A percentile compares a stretch with the other conserved stretches of the same genome.
phyloP scores from a whole-genome alignment of 768 basidiomycete genomes.

The Lactarius akahatsu region DNA sequence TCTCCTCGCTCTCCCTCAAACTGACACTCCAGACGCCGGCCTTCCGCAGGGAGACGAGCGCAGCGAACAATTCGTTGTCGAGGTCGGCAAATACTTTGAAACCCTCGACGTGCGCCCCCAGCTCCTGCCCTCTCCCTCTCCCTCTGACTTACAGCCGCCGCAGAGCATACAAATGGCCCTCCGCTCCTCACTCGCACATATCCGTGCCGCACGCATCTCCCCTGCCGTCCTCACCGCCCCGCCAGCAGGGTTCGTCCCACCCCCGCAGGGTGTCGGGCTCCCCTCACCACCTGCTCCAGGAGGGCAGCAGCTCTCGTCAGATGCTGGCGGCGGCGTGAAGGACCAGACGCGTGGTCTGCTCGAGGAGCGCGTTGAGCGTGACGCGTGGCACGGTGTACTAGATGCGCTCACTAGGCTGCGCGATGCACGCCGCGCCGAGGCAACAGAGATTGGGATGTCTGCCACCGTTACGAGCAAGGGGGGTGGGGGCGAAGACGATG shows the following conservation, averaged over 20 bases:
- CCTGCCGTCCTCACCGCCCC: constrained; percentile 88
- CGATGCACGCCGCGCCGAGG: constrained; percentile 9
- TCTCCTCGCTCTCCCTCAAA: constrained; percentile 79
- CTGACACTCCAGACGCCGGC: constrained; percentile 63
- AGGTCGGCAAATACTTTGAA: constrained; percentile 85
- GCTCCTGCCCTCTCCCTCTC: background rate
- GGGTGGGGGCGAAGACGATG: background rate
- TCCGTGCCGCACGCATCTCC: constrained; percentile 77
- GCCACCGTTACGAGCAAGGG: background rate
- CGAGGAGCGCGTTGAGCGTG: constrained; percentile 36
- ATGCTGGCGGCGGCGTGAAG: constrained; percentile 11
- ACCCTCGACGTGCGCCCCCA: constrained; percentile 60
- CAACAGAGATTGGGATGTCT: background rate
- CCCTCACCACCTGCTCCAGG: constrained; percentile 37
- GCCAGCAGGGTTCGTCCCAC: constrained; percentile 67
- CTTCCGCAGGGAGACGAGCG: constrained; percentile 81
- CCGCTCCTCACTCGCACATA: constrained; percentile 77
- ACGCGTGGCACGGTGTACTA: constrained; percentile 76
- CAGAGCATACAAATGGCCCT: constrained; percentile 76
- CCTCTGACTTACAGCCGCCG: constrained; percentile 13
- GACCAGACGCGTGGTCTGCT: constrained; percentile 61
- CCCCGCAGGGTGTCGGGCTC: constrained; percentile 75
- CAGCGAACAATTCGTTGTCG: constrained; percentile 80
- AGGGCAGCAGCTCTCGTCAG: constrained; percentile 12
- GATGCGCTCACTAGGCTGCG: constrained; percentile 50